Evolutionary conservation across 176 grass and related monocot species (phyloP).

Genomic region (Eleusine indica): DNA sequence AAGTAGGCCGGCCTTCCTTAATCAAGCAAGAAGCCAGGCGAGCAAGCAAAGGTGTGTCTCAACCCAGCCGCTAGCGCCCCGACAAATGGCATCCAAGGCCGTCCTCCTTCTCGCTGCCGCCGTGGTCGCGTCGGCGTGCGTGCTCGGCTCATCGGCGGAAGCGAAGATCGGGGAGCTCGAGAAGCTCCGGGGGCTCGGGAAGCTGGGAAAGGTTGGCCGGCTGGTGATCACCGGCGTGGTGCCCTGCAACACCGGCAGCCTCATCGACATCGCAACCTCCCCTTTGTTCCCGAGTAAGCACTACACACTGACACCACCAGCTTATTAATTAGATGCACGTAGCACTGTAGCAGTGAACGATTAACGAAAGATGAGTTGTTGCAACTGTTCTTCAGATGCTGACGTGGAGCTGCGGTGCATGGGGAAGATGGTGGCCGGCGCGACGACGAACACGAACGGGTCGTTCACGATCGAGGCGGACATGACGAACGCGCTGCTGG

Average conservation of each 20-base stretch:
- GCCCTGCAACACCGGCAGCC: constrained; percentile 60
- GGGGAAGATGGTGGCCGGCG: constrained; percentile 43
- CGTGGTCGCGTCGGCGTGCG: constrained; percentile 8
- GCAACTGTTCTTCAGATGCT: constrained; percentile 32
- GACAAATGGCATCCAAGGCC: constrained; percentile 40
- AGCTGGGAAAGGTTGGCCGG: constrained; percentile 19
- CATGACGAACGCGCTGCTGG: constrained; percentile 40
- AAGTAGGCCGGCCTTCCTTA: not conserved
- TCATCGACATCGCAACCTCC: constrained; percentile 57
- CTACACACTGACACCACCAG: too few species aligned
- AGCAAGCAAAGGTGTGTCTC: not conserved
- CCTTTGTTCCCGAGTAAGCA: constrained; percentile 51
- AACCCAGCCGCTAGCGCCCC: not conserved
- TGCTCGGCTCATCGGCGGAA: constrained; percentile 20
- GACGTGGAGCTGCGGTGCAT: constrained; percentile 60
- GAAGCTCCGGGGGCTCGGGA: constrained; percentile 14
- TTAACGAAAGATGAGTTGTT: too few species aligned
- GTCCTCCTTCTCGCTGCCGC: not conserved
- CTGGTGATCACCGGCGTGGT: constrained; percentile 52
- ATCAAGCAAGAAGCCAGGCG: not conserved
- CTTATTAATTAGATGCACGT: too few species aligned
- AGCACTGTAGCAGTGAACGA: too few species aligned
- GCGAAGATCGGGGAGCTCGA: constrained; percentile 19
- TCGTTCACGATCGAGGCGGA: constrained; percentile 53
- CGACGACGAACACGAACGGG: constrained; percentile 61